A percentile compares a stretch with the other conserved stretches of the same genome.
Evolutionary conservation across 495 filamentous ascomycete species (phyloP).

Genomic region (Neurospora sp.): DNA sequence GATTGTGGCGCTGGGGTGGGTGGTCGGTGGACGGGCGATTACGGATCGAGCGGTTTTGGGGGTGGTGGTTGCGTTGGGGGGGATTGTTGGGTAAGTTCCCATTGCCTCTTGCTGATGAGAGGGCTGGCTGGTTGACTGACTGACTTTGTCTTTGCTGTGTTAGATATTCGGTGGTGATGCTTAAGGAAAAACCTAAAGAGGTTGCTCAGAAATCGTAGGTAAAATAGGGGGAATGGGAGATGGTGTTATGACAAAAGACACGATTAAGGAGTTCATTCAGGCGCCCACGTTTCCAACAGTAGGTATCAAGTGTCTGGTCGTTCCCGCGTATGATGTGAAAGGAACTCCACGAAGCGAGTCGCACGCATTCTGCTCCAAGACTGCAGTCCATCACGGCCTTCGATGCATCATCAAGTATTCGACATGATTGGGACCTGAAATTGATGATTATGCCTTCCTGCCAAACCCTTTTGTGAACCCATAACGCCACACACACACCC

Average conservation of each 20-base stretch:
- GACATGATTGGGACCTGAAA: neutral
- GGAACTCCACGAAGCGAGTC: no score
- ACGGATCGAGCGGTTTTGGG: conserved; percentile 43
- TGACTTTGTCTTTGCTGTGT: neutral
- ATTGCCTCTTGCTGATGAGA: neutral
- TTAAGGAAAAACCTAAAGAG: conserved; percentile 8
- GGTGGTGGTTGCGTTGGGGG: conserved; percentile 43
- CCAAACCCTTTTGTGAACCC: neutral
- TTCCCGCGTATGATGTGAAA: no score
- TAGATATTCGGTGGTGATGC: neutral
- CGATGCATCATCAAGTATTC: neutral
- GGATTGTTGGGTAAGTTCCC: conserved; percentile 37
- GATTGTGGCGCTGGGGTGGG: conserved; percentile 50
- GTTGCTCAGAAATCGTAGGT: neutral
- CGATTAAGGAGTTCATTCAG: no score
- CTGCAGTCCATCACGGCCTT: no score
- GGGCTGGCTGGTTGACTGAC: neutral
- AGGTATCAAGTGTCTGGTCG: no score
- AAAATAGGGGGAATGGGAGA: neutral
- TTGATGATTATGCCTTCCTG: neutral
- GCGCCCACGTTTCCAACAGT: no score
- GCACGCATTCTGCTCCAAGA: no score
- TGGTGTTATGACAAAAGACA: no score
- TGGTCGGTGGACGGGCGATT: conserved; percentile 38
- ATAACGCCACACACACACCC: neutral